phyloP scores from a whole-genome alignment of 805 yeast species.

The Candida palmyrensis region DNA sequence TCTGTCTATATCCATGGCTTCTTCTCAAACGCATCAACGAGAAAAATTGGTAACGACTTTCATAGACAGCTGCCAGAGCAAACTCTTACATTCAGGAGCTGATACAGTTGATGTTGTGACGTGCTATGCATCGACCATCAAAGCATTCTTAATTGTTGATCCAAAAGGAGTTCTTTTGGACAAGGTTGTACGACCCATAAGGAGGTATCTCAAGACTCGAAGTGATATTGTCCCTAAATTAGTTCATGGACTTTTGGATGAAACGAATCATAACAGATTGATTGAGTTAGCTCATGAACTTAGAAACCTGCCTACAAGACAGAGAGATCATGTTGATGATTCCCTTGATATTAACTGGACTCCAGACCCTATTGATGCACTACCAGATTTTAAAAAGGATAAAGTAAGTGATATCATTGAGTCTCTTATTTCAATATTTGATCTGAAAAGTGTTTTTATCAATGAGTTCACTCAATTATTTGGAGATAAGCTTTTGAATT shows the following conservation, averaged over 20 bases:
- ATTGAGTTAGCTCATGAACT: slow-evolving; percentile 54
- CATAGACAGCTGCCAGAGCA: slow-evolving; percentile 34
- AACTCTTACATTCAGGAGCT: slow-evolving; percentile 73
- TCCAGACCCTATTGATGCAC: slow-evolving; percentile 87
- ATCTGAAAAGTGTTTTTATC: slow-evolving; percentile 60
- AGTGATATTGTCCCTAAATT: slow-evolving; percentile 67
- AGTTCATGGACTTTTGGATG: slow-evolving; percentile 64
- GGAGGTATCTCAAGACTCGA: slow-evolving; percentile 65
- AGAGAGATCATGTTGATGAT: slow-evolving; percentile 15
- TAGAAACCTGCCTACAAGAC: slow-evolving; percentile 15
- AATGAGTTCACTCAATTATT: slow-evolving; percentile 59
- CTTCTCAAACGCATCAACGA: slow-evolving; percentile 39
- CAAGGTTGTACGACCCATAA: slow-evolving; percentile 69
- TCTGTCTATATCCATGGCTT: slow-evolving; percentile 4
- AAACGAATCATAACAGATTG: slow-evolving; percentile 33
- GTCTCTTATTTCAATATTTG: slow-evolving; percentile 66
- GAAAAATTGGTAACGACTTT: slow-evolving; percentile 48
- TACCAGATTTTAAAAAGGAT: slow-evolving; percentile 71
- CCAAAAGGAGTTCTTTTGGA: slow-evolving; percentile 82
- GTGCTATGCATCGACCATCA: slow-evolving; percentile 65
- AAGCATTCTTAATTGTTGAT: slow-evolving; percentile 70
- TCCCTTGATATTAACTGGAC: slow-evolving; percentile 58
- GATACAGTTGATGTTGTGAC: slow-evolving; percentile 69
- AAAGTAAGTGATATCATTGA: slow-evolving; percentile 65
- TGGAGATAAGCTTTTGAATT: slow-evolving; percentile 48